phyloP scores from a whole-genome alignment of 805 yeast genomes.

The Komagataella populi region DNA sequence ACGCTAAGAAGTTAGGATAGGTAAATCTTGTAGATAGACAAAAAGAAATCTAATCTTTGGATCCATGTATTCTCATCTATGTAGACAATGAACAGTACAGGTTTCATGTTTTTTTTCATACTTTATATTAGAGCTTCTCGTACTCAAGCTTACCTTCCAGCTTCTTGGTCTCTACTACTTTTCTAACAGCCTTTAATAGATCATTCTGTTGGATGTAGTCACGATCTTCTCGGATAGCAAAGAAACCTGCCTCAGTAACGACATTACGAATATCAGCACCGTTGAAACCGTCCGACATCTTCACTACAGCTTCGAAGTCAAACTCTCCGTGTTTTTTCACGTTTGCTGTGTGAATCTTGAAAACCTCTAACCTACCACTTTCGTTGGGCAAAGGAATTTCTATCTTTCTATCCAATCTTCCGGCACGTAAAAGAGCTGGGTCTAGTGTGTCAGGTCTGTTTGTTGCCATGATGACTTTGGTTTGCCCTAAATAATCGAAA shows the following conservation, averaged over 20 bases:
- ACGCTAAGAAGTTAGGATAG: slow-evolving; percentile 1
- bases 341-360: slow-evolving; percentile 80
- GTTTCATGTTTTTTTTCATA: neutral
- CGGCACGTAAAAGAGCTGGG: slow-evolving; percentile 95
- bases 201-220: slow-evolving; percentile 90
- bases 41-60: neutral
- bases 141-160: slow-evolving; percentile 93
- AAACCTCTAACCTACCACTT: slow-evolving; percentile 85
- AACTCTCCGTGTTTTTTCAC: slow-evolving; percentile 89
- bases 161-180: slow-evolving; percentile 93
- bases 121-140: slow-evolving; percentile 55
- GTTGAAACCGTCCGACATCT: slow-evolving; percentile 97
- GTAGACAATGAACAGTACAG: neutral
- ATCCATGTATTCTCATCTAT: neutral
- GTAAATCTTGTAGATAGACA: neutral
- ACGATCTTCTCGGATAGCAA: slow-evolving; percentile 95
- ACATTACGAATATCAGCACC: slow-evolving; percentile 98
- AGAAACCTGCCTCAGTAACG: slow-evolving; percentile 96
- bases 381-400: slow-evolving; percentile 95
- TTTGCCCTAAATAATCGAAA: slow-evolving; percentile 90
- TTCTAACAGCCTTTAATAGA: slow-evolving; percentile 94
- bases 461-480: slow-evolving; percentile 98
- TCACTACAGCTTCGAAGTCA: slow-evolving; percentile 93
- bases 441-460: slow-evolving; percentile 96
- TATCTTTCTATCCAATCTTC: slow-evolving; percentile 91